Evolutionary conservation across 1,139 yeast species (phyloP), one percentile per base, ranked within the genome.

Genomic region (Pichia sp.): DNA sequence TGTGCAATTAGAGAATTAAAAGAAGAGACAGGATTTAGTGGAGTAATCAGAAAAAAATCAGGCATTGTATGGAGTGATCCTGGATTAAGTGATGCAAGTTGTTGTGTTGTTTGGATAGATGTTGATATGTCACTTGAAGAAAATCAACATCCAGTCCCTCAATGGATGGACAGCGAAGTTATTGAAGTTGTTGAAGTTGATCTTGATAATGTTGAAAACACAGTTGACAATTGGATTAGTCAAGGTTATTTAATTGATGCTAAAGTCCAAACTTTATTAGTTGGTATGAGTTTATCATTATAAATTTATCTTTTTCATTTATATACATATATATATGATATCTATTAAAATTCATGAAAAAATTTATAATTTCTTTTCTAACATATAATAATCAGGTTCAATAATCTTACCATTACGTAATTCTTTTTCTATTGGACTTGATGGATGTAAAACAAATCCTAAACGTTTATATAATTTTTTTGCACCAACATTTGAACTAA

Each of bases 11-110:
- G 98, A 50, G 98, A 92, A 63, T 68, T 92, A 51, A 71, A 74
- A 43, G 98, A 92, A 63, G 98, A 92, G 61, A 90, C 97, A 0
- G 98, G 98, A 0, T 90, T 85, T 59, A 68, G 80, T 41, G 92
- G 94, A 4, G 79, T 73, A 25, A 76, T 78, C 30, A 57, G 71
- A 16, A 66, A 71, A 9, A 68, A 66, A 48, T 72, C 86, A 7
- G 43, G 42, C 22, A 62, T 75, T 23, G 73, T 86, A 59, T 90
- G 69, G 65, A 85, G 87, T 56, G 98, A 92, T 62, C 97, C 98
- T 2, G 96, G 98, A 0, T 82, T 92, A 59, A 84, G 96, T 54
- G 89, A 90, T 64, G 94, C 97, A 29, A 90, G 85, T 58, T 73
- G 87, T 69, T 80, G 82, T 26, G 67, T 90, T 52, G 95, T 92